Evolutionary conservation across 1,284 basidiomycete species (phyloP).

Genomic region (Apiotrichum porosum): DNA sequence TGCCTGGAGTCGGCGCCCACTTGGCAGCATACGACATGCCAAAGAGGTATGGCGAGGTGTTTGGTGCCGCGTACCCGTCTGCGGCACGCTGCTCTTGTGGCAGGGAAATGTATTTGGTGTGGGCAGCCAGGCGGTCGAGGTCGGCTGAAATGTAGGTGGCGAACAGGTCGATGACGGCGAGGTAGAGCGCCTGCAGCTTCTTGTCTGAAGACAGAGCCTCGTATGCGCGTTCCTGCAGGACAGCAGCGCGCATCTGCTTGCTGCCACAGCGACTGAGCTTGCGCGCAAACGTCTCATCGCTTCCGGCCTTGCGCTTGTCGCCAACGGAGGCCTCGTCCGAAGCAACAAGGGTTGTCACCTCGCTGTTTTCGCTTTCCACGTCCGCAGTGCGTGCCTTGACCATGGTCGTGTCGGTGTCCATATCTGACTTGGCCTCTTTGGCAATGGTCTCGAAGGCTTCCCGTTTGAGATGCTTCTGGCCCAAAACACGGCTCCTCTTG

Average conservation of each 20-base stretch:
- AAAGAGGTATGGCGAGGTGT: conserved; percentile 42
- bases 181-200: conserved; percentile 59
- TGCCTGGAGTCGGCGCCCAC: conserved; percentile 62
- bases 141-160: conserved; percentile 55
- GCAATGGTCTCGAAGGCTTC: too few relatives aligned
- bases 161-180: conserved; percentile 61
- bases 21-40: conserved; percentile 59
- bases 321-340: too few relatives aligned
- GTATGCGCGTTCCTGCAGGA: conserved; percentile 43
- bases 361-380: too few relatives aligned
- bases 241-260: conserved; percentile 27
- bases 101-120: conserved; percentile 18
- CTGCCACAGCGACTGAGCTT: too few relatives aligned
- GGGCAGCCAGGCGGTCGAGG: conserved; percentile 41
- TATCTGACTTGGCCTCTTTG: too few relatives aligned
- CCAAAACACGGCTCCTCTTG: conserved; percentile 17
- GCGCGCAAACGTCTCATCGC: not conserved
- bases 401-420: not conserved
- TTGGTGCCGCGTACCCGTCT: conserved; percentile 11
- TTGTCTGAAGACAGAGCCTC: conserved; percentile 51
- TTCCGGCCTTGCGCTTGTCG: not conserved
- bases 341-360: too few relatives aligned
- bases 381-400: too few relatives aligned
- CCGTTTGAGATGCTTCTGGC: too few relatives aligned
- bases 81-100: conserved; percentile 33